Evolutionary conservation across 805 yeast genomes (phyloP).

Genomic region (Pichia gijzeniarum): DNA sequence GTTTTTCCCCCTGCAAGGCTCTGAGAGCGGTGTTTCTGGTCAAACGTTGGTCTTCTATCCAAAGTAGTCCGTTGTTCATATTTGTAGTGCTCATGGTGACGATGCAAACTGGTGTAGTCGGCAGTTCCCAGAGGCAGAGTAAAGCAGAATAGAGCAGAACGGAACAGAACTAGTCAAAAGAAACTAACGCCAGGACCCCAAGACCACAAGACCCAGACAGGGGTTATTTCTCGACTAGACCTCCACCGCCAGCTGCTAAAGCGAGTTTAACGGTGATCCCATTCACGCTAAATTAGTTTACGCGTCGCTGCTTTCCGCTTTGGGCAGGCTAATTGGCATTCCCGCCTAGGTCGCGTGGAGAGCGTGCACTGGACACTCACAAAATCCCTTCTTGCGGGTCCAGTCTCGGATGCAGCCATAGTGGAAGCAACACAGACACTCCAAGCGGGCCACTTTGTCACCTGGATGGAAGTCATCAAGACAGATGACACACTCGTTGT

Average conservation of each 20-base stretch:
- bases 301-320: too few species aligned
- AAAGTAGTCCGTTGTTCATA: constrained; percentile 8
- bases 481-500: constrained; percentile 87
- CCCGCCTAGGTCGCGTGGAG: constrained; percentile 28
- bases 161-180: too few species aligned
- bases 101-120: neutral
- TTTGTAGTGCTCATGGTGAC: neutral
- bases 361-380: constrained; percentile 82
- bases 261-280: too few species aligned
- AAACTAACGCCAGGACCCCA: too few species aligned
- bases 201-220: too few species aligned
- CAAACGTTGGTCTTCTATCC: constrained; percentile 12
- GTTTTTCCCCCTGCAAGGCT: constrained; percentile 2
- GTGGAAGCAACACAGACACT: constrained; percentile 92
- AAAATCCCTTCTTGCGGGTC: constrained; percentile 80
- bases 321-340: neutral
- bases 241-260: too few species aligned
- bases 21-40: neutral
- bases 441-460: constrained; percentile 84
- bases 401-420: constrained; percentile 85
- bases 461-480: constrained; percentile 83
- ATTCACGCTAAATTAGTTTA: too few species aligned
- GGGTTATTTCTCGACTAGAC: too few species aligned
- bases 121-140: neutral
- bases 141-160: too few species aligned